Conservation (phyloP, 2,329 filamentous ascomycete genomes). For the Penicillium hesseltinei region DNA sequence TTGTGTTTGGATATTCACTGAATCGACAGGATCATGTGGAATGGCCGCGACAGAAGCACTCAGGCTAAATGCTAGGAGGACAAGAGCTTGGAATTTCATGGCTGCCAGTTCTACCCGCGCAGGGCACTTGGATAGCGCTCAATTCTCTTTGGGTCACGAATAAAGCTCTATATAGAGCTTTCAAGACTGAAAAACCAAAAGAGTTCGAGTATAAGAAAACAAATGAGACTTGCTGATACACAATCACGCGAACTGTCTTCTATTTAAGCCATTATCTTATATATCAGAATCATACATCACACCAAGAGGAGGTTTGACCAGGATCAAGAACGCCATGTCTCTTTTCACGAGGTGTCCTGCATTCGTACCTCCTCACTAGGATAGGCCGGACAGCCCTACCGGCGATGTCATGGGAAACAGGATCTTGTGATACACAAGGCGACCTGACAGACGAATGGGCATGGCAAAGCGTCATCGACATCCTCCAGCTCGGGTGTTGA, state of each 20-base stretch:
- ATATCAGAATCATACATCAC: neutral
- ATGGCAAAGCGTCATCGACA: neutral
- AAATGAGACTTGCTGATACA: neutral
- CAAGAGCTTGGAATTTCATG: conserved; percentile 8
- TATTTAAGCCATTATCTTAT: neutral
- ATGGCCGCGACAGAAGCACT: conserved; percentile 1
- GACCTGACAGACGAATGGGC: neutral
- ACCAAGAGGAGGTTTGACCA: neutral
- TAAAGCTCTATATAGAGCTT: neutral
- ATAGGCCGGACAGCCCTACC: conserved; percentile 3
- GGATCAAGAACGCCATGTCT: neutral
- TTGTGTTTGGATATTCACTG: neutral
- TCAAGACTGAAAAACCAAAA: neutral
- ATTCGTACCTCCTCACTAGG: neutral
- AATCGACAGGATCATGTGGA: neutral
- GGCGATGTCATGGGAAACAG: neutral
- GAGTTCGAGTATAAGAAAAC: neutral
- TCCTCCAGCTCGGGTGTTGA: neutral
- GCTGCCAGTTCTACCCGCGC: neutral
- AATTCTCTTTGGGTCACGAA: neutral
- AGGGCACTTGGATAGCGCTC: neutral
- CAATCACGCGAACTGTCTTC: neutral
- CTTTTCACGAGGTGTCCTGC: conserved; percentile 5
- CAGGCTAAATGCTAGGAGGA: conserved; percentile 8
- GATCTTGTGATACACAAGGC: neutral